Evolutionary conservation across 1,139 yeast genomes (phyloP).

Genomic region (Yamadazyma diddensiae): DNA sequence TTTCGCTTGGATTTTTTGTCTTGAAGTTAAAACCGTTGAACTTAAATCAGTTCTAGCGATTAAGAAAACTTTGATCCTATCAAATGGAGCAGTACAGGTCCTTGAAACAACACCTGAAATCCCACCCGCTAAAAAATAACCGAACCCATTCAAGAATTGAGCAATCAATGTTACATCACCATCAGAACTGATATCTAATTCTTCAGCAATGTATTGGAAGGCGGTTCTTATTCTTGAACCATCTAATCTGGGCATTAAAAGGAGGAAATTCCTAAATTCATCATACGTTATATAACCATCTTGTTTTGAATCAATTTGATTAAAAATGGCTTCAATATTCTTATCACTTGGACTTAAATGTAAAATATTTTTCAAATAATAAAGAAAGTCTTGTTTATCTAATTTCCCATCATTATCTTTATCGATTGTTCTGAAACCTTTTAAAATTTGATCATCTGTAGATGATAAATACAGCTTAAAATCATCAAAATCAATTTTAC

Average conservation of each 20-base stretch:
- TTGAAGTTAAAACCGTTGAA: constrained; percentile 63
- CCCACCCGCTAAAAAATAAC: constrained; percentile 93
- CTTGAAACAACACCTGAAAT: constrained; percentile 95
- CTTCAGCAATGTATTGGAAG: constrained; percentile 75
- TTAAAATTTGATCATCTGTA: constrained; percentile 68
- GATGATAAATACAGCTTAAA: constrained; percentile 57
- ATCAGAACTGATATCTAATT: constrained; percentile 76
- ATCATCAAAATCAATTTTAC: constrained; percentile 56
- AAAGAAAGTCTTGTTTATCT: constrained; percentile 61
- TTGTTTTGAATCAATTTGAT: constrained; percentile 55
- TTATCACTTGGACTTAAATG: constrained; percentile 52
- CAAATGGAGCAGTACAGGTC: constrained; percentile 96
- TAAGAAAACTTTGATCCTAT: constrained; percentile 85
- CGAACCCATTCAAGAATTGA: constrained; percentile 79
- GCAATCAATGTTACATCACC: constrained; percentile 86
- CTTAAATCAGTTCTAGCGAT: constrained; percentile 87
- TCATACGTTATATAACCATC: constrained; percentile 78
- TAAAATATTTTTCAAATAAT: constrained; percentile 55
- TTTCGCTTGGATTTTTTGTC: constrained; percentile 44
- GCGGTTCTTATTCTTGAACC: constrained; percentile 79
- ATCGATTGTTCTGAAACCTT: constrained; percentile 71
- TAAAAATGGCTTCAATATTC: constrained; percentile 58
- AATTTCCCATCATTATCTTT: constrained; percentile 73
- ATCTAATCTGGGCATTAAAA: constrained; percentile 74
- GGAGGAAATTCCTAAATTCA: constrained; percentile 78